Percentiles rank a stretch among this genome's conserved stretches.
These are phyloP conservation scores for Fusarium virguliforme DNA, from an alignment of 2,329 filamentous ascomycete species.

Conservation along the genomic window DNA sequence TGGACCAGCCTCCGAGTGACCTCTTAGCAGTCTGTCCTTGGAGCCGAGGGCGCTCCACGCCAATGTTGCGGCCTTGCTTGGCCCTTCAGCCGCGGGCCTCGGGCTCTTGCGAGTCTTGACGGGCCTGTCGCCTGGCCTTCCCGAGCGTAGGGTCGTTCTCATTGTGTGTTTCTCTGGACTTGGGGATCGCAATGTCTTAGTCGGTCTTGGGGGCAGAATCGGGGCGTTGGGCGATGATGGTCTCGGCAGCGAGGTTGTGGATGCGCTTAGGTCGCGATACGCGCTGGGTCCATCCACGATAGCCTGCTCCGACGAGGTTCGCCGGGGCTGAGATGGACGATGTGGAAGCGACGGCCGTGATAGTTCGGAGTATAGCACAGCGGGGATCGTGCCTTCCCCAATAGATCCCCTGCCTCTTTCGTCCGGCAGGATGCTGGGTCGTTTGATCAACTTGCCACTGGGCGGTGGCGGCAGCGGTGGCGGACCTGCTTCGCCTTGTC, in stretches of 20 bases:
- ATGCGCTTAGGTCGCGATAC: constrained; percentile 34
- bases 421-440: constrained; percentile 37
- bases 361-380: constrained; percentile 84
- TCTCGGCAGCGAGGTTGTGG: constrained; percentile 46
- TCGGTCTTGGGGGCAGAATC: constrained; percentile 53
- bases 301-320: constrained; percentile 67
- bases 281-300: constrained; percentile 56
- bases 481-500: constrained; percentile 57
- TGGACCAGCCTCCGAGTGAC: constrained; percentile 47
- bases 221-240: constrained; percentile 54
- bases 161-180: constrained; percentile 75
- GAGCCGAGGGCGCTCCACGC: constrained; percentile 70
- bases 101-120: constrained; percentile 60
- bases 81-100: constrained; percentile 65
- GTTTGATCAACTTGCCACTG: constrained; percentile 45
- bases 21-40: constrained; percentile 56
- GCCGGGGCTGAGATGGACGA: constrained; percentile 70
- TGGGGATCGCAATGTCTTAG: constrained; percentile 63
- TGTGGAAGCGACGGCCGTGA: constrained; percentile 76
- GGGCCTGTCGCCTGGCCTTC: constrained; percentile 62
- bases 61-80: constrained; percentile 75
- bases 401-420: constrained; percentile 73
- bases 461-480: constrained; percentile 31
- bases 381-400: constrained; percentile 85
- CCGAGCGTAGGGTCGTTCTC: constrained; percentile 73